Conservation (phyloP, 805 yeast genomes). For the Candida parachauliodes region DNA sequence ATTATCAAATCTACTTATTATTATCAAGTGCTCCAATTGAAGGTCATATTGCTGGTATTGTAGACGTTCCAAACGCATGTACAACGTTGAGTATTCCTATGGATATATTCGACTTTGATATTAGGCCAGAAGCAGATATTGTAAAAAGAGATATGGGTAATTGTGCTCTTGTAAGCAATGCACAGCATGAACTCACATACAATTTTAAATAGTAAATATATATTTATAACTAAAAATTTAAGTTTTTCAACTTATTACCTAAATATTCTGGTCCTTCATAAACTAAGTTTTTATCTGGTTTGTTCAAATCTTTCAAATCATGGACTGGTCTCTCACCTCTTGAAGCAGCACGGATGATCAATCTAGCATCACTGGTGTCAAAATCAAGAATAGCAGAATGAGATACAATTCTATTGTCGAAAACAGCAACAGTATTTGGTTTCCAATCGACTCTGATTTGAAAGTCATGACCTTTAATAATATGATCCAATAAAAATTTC, state of each 20-base stretch:
- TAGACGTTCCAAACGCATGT: slow-evolving; percentile 51
- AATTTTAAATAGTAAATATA: slow-evolving; percentile 10
- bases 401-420: slow-evolving; percentile 38
- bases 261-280: slow-evolving; percentile 11
- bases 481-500: slow-evolving; percentile 31
- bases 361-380: slow-evolving; percentile 28
- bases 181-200: slow-evolving; percentile 13
- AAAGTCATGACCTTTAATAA: slow-evolving; percentile 32
- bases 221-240: not conserved
- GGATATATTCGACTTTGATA: slow-evolving; percentile 50
- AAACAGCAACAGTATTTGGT: slow-evolving; percentile 33
- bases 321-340: slow-evolving; percentile 38
- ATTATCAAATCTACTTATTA: slow-evolving; percentile 46
- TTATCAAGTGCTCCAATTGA: slow-evolving; percentile 48
- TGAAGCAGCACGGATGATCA: slow-evolving; percentile 36
- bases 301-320: slow-evolving; percentile 34
- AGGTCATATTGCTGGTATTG: slow-evolving; percentile 51
- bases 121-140: slow-evolving; percentile 34
- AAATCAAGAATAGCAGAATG: slow-evolving; percentile 38
- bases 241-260: slow-evolving; percentile 7
- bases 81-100: slow-evolving; percentile 50
- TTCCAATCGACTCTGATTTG: slow-evolving; percentile 37
- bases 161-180: slow-evolving; percentile 33
- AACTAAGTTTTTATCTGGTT: slow-evolving; percentile 18
- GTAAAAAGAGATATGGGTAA: slow-evolving; percentile 26